A percentile compares a stretch with the other conserved stretches of the same genome.
These are phyloP conservation scores for Ogataea nakhonphanomensis DNA, from an alignment of 805 yeast genomes.

Conservation along the genomic window DNA sequence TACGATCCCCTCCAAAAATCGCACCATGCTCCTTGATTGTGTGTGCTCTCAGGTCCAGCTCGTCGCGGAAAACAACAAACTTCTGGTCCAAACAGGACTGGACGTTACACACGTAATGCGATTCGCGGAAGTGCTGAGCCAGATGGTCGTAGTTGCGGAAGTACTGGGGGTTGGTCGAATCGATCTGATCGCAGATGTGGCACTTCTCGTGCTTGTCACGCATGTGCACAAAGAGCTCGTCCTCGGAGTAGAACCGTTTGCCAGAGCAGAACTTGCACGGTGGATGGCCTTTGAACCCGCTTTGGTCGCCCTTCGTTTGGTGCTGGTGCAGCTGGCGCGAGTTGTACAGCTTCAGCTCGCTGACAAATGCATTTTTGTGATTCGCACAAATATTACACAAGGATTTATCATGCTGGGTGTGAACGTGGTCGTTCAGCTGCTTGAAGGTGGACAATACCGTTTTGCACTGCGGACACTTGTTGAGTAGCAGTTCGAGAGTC, in stretches of 20 bases:
- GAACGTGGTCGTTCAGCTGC: conserved; percentile 61
- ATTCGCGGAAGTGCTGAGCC: conserved; percentile 66
- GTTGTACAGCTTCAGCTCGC: conserved; percentile 63
- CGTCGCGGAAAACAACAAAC: conserved; percentile 88
- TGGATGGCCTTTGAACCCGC: conserved; percentile 88
- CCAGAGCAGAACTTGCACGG: conserved; percentile 76
- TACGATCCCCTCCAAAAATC: conserved; percentile 43
- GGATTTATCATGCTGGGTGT: conserved; percentile 55
- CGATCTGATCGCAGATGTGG: conserved; percentile 76
- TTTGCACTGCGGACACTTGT: conserved; percentile 47
- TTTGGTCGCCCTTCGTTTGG: conserved; percentile 66
- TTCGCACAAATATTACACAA: conserved; percentile 75
- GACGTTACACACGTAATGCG: conserved; percentile 76
- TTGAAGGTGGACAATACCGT: conserved; percentile 44
- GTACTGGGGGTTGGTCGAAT: conserved; percentile 63
- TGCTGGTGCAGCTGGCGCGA: conserved; percentile 65
- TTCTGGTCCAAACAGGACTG: conserved; percentile 80
- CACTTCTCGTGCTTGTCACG: conserved; percentile 85
- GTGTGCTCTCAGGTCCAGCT: conserved; percentile 82
- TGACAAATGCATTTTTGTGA: conserved; percentile 73
- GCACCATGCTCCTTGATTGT: conserved; percentile 78
- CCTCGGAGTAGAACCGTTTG: conserved; percentile 78
- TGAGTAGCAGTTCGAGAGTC: conserved; percentile 50
- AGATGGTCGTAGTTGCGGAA: conserved; percentile 74
- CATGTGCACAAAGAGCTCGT: conserved; percentile 79